Base-by-base conservation (phyloP, 495 filamentous ascomycete species). In the Choiromyces venosus region DNA sequence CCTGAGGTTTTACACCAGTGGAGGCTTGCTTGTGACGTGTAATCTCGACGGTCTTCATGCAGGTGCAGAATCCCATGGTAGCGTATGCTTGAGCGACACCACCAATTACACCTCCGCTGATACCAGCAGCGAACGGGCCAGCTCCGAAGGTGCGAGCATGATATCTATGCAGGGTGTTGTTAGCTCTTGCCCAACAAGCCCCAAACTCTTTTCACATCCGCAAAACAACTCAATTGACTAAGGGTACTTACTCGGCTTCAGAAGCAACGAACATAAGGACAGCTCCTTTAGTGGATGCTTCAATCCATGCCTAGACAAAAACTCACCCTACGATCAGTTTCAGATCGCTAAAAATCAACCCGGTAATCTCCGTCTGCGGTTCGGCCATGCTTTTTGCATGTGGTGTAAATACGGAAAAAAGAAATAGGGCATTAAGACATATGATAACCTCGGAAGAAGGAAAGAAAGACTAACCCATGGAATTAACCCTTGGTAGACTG, bases 41-140 rank as follows among this genome's bases (percentile, higher is more conserved):
- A 85, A 99, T 99, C 86, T 98, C 96, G 74, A 97, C 96, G 71
- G 95, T 99, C 90, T 99, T 99, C 95, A 99, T 99, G 88, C 95
- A 99, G 52, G 95, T 99, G 85, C 95, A 99, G 89, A 99, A 99
- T 72, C 95, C 95, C 93, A 99, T 97, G 77, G 95, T 99, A 72
- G 95, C 95, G 83, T 99, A 99, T 42, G 95, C 95, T 85, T 99
- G 95, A 66, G 93, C 96, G 70, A 99, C 89, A 87, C 95, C 95
- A 80, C 95, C 95, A 39, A 88, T 87, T 86, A 99, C 94, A 83
- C 95, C 95, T 79, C 95, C 96, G 19, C 86, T 82, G 85, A 99
- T 97, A 83, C 95, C 95, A 78, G 88, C 88, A 71, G 89, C 85
- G 85, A 99, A 98, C 81, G 94, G 90, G 77, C 86, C 86, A 76